A percentile compares a stretch with the other conserved stretches of the same genome.
phyloP scores from a whole-genome alignment of 495 filamentous ascomycete genomes.

The Penicillium longicatenatum region DNA sequence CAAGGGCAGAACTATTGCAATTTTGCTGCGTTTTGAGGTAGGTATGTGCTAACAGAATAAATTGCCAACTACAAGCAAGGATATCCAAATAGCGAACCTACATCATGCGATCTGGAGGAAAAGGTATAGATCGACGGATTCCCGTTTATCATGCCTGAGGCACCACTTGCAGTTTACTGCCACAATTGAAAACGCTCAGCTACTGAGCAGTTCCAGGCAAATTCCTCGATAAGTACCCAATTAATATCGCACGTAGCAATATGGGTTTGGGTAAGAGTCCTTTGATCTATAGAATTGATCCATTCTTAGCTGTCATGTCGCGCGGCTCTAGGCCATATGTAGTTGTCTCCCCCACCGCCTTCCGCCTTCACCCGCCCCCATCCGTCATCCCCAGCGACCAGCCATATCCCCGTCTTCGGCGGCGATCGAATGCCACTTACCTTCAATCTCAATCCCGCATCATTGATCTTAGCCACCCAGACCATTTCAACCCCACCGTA shows the following conservation, averaged over 20 bases:
- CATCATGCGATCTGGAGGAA: neutral
- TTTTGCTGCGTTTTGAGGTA: neutral
- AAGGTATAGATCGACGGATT: neutral
- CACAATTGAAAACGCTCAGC: neutral
- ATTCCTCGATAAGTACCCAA: too few species aligned
- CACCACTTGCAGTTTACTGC: neutral
- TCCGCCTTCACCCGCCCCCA: conserved; percentile 8
- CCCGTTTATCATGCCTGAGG: neutral
- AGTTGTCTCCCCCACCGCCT: neutral
- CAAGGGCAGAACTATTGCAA: neutral
- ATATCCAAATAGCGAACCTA: neutral
- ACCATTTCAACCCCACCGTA: conserved; percentile 8
- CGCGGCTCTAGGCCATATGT: neutral
- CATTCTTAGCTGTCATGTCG: neutral
- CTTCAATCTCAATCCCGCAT: conserved; percentile 24
- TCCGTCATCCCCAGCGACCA: conserved; percentile 32
- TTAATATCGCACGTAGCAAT: too few species aligned
- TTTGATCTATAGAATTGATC: neutral
- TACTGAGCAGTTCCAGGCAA: too few species aligned
- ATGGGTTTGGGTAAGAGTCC: too few species aligned
- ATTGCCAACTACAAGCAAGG: neutral
- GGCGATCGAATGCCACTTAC: conserved; percentile 26
- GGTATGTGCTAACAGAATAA: neutral
- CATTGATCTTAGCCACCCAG: conserved; percentile 20
- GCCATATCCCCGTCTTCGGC: conserved; percentile 24